phyloP scores from a whole-genome alignment of 2,329 filamentous ascomycete species.

The Periconia digitata region DNA sequence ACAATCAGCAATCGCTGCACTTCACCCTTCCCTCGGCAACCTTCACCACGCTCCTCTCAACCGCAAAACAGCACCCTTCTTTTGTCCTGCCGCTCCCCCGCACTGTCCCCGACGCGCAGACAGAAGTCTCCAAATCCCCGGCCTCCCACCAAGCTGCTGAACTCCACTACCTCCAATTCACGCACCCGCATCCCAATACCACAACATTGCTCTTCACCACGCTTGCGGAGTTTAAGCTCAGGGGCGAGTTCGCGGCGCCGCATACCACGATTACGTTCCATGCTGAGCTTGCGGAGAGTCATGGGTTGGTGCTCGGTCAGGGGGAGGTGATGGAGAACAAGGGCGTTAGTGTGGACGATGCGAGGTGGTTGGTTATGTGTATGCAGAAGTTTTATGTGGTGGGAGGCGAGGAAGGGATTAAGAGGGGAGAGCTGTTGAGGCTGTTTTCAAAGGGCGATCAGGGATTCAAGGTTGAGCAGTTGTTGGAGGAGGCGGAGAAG shows the following conservation, averaged over 20 bases:
- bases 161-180: slow-evolving; percentile 96
- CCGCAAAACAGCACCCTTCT: slow-evolving; percentile 75
- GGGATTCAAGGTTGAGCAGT: slow-evolving; percentile 77
- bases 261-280: slow-evolving; percentile 96
- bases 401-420: slow-evolving; percentile 57
- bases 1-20: slow-evolving; percentile 74
- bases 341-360: slow-evolving; percentile 77
- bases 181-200: slow-evolving; percentile 70
- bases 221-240: slow-evolving; percentile 86
- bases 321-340: slow-evolving; percentile 75
- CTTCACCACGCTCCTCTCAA: slow-evolving; percentile 71
- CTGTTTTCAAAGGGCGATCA: slow-evolving; percentile 80
- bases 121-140: slow-evolving; percentile 9
- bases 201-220: slow-evolving; percentile 82
- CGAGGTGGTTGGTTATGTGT: slow-evolving; percentile 88
- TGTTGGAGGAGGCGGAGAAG: slow-evolving; percentile 89
- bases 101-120: slow-evolving; percentile 39
- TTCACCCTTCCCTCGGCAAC: slow-evolving; percentile 74
- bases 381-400: slow-evolving; percentile 86
- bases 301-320: slow-evolving; percentile 82
- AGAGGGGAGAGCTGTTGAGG: slow-evolving; percentile 66
- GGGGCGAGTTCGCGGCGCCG: slow-evolving; percentile 85
- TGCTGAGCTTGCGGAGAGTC: slow-evolving; percentile 71
- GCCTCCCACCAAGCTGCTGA: slow-evolving; percentile 67
- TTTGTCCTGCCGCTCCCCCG: slow-evolving; percentile 89